Evolutionary conservation across 140 eudicot species (phyloP), one percentile per base, ranked within the genome.

Genomic region (Oenanthe javanica): DNA sequence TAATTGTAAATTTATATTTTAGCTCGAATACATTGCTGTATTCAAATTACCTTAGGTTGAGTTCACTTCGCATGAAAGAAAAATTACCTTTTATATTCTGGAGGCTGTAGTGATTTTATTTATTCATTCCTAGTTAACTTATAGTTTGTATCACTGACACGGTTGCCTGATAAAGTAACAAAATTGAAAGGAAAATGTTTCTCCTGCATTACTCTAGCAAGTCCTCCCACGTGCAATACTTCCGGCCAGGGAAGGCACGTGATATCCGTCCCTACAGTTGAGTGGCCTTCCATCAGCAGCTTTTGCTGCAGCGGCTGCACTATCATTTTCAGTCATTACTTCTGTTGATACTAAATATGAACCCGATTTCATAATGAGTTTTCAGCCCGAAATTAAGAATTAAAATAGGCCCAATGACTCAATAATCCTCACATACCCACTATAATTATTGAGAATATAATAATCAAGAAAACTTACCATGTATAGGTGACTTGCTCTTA

Each of bases 251-350:
- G 76, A 90, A 82, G 76, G 97, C 98, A 47, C 97, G 94, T 89
- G 91, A 80, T 85, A 94, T 86, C 96, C 85, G 80, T 92, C 97
- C 81, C 96, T 89, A 89, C 97, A 92, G 87, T 92, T 87, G 64
- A 90, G 96, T 6, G 97, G 98, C 86, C 97, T 84, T 86, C 96
- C 97, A 64, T 94, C 97, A 42, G 97, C 98, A 48, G 98, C 97
- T 77, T 90, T 95, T 61, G 97, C 98, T 4, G 96, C 98, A 2
- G 93, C 96, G 0, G 31, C 31, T 31, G 31, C 31, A 31, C 90
- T 69, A 81, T 92, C 94, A 42, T 92, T 94, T 42, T 90, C 93
- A 1, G 91, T 82, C 83, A 48, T 86, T 49, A 94, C 93, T 45
- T 83, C 98, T 69, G 80, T 77, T 46, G 98, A 31, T 31, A 31